Conservation (phyloP, 129 eudicot genomes). For the Lactuca sativa region DNA sequence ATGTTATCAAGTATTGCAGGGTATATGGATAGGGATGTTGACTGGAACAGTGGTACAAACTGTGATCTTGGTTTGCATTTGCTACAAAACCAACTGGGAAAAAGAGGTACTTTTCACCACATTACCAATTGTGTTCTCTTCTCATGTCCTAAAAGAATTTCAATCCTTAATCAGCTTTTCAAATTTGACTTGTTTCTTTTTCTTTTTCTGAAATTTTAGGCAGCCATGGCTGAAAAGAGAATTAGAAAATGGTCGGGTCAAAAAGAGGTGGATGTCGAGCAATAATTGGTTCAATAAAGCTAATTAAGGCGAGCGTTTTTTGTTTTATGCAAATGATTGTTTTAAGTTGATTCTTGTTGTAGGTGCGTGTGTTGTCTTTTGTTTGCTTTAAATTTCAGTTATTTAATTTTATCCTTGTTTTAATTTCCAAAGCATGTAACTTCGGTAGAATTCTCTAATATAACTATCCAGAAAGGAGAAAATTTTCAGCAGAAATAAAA, state of each 20-base stretch:
- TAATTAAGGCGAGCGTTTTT: too few species aligned
- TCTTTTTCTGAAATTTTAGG: conserved; percentile 28
- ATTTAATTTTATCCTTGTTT: too few species aligned
- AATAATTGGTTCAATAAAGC: neutral
- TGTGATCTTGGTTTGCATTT: conserved; percentile 36
- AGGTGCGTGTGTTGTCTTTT: neutral
- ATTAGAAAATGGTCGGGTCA: conserved; percentile 32
- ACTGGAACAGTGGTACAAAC: conserved; percentile 49
- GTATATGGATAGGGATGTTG: conserved; percentile 66
- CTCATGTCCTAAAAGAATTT: neutral
- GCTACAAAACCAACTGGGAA: conserved; percentile 56
- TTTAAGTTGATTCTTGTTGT: neutral
- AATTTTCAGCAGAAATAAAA: too few species aligned
- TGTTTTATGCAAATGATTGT: neutral
- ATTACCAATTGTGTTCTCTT: too few species aligned
- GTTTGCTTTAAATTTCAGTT: too few species aligned
- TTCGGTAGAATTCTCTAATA: too few species aligned
- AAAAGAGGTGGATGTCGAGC: conserved; percentile 10
- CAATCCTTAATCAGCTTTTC: neutral
- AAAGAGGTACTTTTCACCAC: conserved; percentile 42
- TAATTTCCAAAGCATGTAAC: too few species aligned
- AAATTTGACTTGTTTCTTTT: too few species aligned
- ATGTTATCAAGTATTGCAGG: conserved; percentile 27
- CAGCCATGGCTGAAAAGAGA: conserved; percentile 39
- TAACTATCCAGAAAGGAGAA: too few species aligned